Conservation (phyloP, 306 rosid species). For the Geum urbanum region DNA sequence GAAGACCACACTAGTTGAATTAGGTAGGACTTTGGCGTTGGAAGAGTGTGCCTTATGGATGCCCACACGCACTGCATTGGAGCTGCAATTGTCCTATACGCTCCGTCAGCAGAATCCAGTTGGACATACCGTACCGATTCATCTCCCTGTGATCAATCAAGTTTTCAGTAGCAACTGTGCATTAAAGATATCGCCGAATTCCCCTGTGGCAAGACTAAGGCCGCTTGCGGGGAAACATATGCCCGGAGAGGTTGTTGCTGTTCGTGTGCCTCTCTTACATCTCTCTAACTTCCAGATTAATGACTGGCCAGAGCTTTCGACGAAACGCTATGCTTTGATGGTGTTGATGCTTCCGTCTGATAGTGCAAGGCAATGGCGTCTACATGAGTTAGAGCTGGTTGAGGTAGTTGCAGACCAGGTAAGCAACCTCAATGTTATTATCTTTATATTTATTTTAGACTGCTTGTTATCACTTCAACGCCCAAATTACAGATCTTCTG, state of each 20-base stretch:
- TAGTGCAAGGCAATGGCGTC: slow-evolving; percentile 92
- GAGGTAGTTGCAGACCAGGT: slow-evolving; percentile 99
- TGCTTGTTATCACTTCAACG: neutral
- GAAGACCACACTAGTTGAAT: slow-evolving; percentile 66
- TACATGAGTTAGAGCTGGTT: slow-evolving; percentile 88
- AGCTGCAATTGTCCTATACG: slow-evolving; percentile 93
- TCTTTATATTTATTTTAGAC: slow-evolving; percentile 5
- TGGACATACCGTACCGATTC: slow-evolving; percentile 83
- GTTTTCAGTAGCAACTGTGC: slow-evolving; percentile 75
- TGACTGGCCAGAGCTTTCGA: slow-evolving; percentile 95
- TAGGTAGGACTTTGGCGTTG: slow-evolving; percentile 80
- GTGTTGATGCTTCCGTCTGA: slow-evolving; percentile 94
- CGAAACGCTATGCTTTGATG: slow-evolving; percentile 92
- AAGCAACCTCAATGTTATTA: slow-evolving; percentile 13
- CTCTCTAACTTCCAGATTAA: slow-evolving; percentile 93
- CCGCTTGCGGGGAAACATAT: slow-evolving; percentile 58
- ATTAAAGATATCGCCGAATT: slow-evolving; percentile 62
- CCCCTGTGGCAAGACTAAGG: slow-evolving; percentile 82
- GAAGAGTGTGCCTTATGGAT: slow-evolving; percentile 99
- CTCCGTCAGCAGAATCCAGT: slow-evolving; percentile 90
- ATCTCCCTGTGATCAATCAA: slow-evolving; percentile 86
- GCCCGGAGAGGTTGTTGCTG: slow-evolving; percentile 92
- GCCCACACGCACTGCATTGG: slow-evolving; percentile 93
- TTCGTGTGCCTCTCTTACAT: slow-evolving; percentile 88
- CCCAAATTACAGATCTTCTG: neutral